These are phyloP conservation scores for Sporothrix pallida DNA, from an alignment of 2,329 filamentous ascomycete genomes.

Conservation along the genomic window DNA sequence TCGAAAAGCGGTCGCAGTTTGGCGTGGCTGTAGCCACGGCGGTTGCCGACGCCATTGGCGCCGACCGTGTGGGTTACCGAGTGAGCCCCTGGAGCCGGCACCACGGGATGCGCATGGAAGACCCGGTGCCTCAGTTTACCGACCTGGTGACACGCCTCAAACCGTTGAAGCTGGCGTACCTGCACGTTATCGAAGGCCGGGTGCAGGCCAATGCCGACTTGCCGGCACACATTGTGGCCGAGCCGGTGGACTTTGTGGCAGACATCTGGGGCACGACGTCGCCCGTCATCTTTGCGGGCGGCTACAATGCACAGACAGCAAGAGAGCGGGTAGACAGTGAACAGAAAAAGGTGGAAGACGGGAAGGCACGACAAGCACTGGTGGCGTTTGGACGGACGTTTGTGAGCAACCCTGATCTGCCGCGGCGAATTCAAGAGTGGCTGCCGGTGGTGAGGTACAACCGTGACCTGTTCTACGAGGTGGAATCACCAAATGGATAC, in stretches of 20 bases:
- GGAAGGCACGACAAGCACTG: conserved; percentile 3
- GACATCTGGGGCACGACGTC: conserved; percentile 22
- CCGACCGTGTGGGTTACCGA: conserved; percentile 56
- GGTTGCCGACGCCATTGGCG: conserved; percentile 57
- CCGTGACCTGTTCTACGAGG: conserved; percentile 28
- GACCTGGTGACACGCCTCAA: conserved; percentile 49
- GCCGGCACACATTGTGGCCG: neutral
- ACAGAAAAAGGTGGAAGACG: neutral
- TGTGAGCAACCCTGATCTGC: conserved; percentile 28
- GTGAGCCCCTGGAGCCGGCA: conserved; percentile 61
- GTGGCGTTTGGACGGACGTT: conserved; percentile 29
- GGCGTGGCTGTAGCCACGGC: conserved; percentile 58
- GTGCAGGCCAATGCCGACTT: conserved; percentile 27
- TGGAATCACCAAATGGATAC: conserved; percentile 8
- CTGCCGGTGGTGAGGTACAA: conserved; percentile 26
- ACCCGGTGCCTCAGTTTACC: conserved; percentile 63
- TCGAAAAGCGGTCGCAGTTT: conserved; percentile 61
- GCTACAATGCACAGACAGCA: conserved; percentile 23
- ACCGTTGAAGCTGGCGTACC: conserved; percentile 58
- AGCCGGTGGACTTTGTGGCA: conserved; percentile 22
- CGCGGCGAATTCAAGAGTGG: conserved; percentile 24
- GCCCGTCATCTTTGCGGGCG: conserved; percentile 26
- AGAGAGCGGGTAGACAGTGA: conserved; percentile 13
- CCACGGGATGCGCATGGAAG: conserved; percentile 63
- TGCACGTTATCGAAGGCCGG: conserved; percentile 59